phyloP scores from a whole-genome alignment of 257 asterid genomes.

The Ajuga chamaepitys region DNA sequence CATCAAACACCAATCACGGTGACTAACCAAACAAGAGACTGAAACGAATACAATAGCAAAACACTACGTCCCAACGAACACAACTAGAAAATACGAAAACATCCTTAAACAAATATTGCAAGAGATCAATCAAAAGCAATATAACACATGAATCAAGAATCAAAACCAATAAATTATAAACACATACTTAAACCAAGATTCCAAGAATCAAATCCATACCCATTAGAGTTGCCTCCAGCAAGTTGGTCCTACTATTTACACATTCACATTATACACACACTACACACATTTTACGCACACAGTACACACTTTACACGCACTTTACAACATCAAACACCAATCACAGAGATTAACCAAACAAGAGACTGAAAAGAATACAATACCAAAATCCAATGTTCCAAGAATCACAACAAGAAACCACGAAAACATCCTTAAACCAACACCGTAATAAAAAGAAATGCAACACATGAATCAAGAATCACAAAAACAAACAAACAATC shows the following conservation, averaged over 20 bases:
- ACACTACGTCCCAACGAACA: not conserved
- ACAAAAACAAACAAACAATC: not conserved
- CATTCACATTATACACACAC: no score
- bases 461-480: slow-evolving; percentile 5
- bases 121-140: not conserved
- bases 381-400: no score
- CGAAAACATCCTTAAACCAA: not conserved
- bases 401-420: not conserved
- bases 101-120: not conserved
- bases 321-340: no score
- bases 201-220: slow-evolving; percentile 33
- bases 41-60: not conserved
- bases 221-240: slow-evolving; percentile 94
- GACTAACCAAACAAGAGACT: not conserved
- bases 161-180: not conserved
- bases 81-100: not conserved
- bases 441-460: not conserved
- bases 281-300: no score
- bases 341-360: no score
- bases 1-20: no score
- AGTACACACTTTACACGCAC: no score
- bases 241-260: slow-evolving; percentile 90
- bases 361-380: no score
- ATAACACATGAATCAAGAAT: not conserved
- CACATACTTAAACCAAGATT: not conserved